phyloP scores from a whole-genome alignment of 768 basidiomycete genomes.

The Kwoniella dendrophila region DNA sequence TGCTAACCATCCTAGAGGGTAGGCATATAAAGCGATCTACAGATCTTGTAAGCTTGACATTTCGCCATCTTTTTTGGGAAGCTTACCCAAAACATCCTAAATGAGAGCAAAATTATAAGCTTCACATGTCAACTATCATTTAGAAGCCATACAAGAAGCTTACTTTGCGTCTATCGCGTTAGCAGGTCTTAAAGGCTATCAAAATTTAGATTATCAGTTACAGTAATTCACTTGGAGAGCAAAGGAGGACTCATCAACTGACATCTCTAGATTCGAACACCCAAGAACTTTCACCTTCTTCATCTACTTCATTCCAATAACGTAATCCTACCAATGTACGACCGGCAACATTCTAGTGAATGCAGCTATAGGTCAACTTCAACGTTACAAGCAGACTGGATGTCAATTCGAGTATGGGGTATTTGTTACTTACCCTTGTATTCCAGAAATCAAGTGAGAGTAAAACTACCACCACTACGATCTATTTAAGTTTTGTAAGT shows the following conservation, averaged over 20 bases:
- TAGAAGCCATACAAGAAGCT: slow-evolving; percentile 42
- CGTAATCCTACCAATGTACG: slow-evolving; percentile 89
- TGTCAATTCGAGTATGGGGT: not conserved
- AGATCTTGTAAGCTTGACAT: not conserved
- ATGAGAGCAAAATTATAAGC: slow-evolving; percentile 7
- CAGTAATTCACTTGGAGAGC: not conserved
- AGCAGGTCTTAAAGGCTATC: slow-evolving; percentile 79
- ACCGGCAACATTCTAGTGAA: slow-evolving; percentile 83
- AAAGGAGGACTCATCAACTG: slow-evolving; percentile 60
- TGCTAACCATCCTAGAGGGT: slow-evolving; percentile 83
- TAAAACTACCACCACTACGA: slow-evolving; percentile 87
- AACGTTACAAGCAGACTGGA: too few relatives aligned
- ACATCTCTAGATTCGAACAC: slow-evolving; percentile 97
- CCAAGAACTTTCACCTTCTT: slow-evolving; percentile 95
- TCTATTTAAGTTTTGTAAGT: slow-evolving; percentile 60
- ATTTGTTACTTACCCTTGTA: slow-evolving; percentile 67
- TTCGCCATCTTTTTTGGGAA: not conserved
- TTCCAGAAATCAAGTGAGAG: slow-evolving; percentile 99
- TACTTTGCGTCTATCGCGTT: slow-evolving; percentile 87
- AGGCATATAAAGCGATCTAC: slow-evolving; percentile 83
- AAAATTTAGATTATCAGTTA: not conserved
- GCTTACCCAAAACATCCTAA: slow-evolving; percentile 89
- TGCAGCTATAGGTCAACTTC: too few relatives aligned
- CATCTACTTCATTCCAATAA: slow-evolving; percentile 99
- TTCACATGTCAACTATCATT: slow-evolving; percentile 12